Evolutionary conservation across 129 eudicot genomes (phyloP).

Genomic region (Logfia minima): DNA sequence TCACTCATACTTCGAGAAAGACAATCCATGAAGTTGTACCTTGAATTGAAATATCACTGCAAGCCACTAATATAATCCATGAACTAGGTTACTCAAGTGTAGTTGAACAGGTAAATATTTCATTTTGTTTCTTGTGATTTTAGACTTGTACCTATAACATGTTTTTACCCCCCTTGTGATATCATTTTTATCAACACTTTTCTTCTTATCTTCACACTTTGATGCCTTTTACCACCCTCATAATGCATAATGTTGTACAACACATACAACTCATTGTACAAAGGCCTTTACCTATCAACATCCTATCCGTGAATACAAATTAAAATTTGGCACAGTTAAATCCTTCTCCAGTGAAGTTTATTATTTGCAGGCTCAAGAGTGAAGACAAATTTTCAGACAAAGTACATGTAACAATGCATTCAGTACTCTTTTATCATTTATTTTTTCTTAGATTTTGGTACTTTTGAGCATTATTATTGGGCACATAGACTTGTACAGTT

Average conservation of each 20-base stretch:
- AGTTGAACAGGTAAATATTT: not conserved
- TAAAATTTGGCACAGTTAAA: not conserved
- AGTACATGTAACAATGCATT: slow-evolving; percentile 7
- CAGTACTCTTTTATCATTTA: not conserved
- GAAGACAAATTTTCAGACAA: slow-evolving; percentile 1
- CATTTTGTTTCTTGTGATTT: not conserved
- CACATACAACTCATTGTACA: not conserved
- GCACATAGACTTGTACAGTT: slow-evolving; percentile 5
- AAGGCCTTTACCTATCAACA: not conserved
- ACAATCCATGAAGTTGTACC: not conserved
- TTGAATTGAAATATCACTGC: not conserved
- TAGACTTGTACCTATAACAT: not conserved
- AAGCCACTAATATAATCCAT: not conserved
- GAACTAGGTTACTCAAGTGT: not conserved
- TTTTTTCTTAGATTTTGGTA: not conserved
- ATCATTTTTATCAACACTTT: slow-evolving; percentile 3
- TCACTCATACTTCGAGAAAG: not conserved
- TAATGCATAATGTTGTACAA: not conserved
- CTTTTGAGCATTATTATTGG: slow-evolving; percentile 22
- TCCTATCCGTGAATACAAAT: not conserved
- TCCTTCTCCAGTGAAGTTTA: not conserved
- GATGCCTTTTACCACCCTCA: not conserved
- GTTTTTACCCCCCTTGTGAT: slow-evolving; percentile 2
- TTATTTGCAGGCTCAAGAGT: slow-evolving; percentile 16
- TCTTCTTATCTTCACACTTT: not conserved